Evolutionary conservation across 2,329 filamentous ascomycete species (phyloP).

Genomic region (Paradendryphiella salina): DNA sequence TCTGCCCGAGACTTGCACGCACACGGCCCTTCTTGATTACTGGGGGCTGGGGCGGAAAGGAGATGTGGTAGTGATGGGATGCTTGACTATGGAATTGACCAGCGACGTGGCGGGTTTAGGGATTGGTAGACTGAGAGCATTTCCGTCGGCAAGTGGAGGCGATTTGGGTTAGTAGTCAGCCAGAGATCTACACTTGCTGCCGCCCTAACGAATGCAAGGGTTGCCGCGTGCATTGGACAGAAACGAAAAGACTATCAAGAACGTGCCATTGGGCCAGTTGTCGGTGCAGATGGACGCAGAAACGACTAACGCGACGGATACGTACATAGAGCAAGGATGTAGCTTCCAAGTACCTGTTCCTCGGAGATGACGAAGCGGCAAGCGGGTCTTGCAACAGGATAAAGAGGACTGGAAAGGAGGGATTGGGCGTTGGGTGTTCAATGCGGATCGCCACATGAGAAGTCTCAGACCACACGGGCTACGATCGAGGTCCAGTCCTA

Average conservation of each 20-base stretch:
- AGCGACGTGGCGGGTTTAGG: slow-evolving; percentile 8
- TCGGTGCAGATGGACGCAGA: not conserved
- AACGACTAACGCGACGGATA: not conserved
- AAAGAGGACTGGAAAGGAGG: not conserved
- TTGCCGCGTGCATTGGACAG: not conserved
- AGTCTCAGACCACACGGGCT: slow-evolving; percentile 4
- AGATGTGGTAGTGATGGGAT: slow-evolving; percentile 3
- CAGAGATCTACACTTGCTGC: not conserved
- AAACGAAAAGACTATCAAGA: not conserved
- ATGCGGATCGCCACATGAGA: slow-evolving; percentile 6
- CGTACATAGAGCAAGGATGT: not conserved
- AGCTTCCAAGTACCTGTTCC: not conserved
- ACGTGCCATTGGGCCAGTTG: not conserved
- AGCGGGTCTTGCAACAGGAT: not conserved
- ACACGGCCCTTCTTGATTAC: not conserved
- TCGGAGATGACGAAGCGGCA: slow-evolving; percentile 5
- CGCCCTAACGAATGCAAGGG: not conserved
- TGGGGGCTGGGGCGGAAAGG: not conserved
- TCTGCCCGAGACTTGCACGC: not conserved
- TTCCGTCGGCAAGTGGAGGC: not conserved
- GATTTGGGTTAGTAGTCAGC: not conserved
- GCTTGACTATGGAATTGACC: not conserved
- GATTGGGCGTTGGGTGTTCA: not conserved
- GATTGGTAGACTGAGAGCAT: slow-evolving; percentile 2
- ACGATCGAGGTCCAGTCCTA: not conserved